Evolutionary conservation across 1,284 basidiomycete species (phyloP).

Genomic region (Sanghuangporus baumii): DNA sequence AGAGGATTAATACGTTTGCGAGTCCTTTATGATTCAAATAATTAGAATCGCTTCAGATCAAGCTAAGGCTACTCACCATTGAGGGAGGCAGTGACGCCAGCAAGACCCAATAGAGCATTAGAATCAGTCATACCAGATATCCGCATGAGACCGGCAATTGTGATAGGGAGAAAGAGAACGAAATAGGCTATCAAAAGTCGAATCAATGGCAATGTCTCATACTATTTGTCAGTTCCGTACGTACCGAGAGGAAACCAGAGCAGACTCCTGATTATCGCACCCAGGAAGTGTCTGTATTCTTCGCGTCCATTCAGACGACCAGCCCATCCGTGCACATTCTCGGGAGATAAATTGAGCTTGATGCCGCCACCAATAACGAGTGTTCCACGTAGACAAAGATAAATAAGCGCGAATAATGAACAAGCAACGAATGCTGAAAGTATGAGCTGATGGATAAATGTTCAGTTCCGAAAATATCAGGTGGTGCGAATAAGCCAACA

Average conservation of each 20-base stretch:
- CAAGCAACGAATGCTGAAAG: conserved; percentile 47
- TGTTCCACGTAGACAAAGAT: conserved; percentile 50
- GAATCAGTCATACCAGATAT: conserved; percentile 12
- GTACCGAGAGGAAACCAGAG: conserved; percentile 59
- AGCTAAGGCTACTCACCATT: conserved; percentile 15
- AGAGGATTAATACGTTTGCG: conserved; percentile 57
- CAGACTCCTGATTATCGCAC: conserved; percentile 55
- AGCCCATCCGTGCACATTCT: conserved; percentile 31
- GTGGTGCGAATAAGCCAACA: background rate
- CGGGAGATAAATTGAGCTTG: conserved; percentile 41
- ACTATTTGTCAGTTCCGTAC: conserved; percentile 18
- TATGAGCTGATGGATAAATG: conserved; percentile 41
- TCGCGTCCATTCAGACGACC: conserved; percentile 32
- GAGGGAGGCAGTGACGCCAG: conserved; percentile 12
- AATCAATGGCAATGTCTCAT: background rate
- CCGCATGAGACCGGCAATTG: conserved; percentile 14
- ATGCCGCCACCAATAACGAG: conserved; percentile 38
- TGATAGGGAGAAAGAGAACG: conserved; percentile 15
- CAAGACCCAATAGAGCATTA: conserved; percentile 23
- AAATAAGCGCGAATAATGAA: conserved; percentile 52
- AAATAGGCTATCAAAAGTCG: conserved; percentile 4
- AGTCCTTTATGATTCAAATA: conserved; percentile 37
- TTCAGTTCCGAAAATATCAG: background rate
- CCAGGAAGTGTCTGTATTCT: conserved; percentile 55
- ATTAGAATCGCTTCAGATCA: background rate